Conservation (phyloP, 129 eudicot species). For the Chrysanthemum lavandulifolium region DNA sequence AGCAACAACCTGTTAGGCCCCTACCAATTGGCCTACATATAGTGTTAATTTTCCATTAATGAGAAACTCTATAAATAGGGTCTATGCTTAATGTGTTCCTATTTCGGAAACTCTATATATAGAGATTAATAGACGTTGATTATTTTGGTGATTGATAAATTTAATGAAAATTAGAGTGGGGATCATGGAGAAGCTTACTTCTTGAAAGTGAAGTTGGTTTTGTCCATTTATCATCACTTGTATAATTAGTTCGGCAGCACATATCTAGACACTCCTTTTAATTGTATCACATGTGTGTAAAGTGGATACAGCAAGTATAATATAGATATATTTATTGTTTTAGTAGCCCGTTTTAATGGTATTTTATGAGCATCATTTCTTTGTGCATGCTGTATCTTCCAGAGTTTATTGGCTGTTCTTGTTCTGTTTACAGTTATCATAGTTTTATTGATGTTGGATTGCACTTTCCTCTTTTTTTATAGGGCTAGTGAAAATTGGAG, state of each 20-base stretch:
- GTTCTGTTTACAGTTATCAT: not conserved
- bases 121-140: not conserved
- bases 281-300: not conserved
- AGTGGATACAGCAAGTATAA: not conserved
- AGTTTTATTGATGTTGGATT: not conserved
- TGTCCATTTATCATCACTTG: not conserved
- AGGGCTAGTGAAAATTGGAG: constrained; percentile 97
- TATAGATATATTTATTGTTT: not conserved
- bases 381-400: not conserved
- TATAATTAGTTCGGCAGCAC: not conserved
- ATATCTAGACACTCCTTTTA: not conserved
- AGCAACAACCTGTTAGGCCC: too few relatives aligned
- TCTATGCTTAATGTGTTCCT: not conserved
- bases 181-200: not conserved
- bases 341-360: not conserved
- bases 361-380: not conserved
- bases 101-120: not conserved
- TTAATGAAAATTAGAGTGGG: not conserved
- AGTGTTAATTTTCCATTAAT: too few relatives aligned
- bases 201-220: not conserved
- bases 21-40: too few relatives aligned
- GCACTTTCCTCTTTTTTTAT: not conserved
- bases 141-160: not conserved
- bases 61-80: not conserved
- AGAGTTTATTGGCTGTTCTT: not conserved